Evolutionary conservation across 768 basidiomycete genomes (phyloP).

Genomic region (Phanerochaete sordida): DNA sequence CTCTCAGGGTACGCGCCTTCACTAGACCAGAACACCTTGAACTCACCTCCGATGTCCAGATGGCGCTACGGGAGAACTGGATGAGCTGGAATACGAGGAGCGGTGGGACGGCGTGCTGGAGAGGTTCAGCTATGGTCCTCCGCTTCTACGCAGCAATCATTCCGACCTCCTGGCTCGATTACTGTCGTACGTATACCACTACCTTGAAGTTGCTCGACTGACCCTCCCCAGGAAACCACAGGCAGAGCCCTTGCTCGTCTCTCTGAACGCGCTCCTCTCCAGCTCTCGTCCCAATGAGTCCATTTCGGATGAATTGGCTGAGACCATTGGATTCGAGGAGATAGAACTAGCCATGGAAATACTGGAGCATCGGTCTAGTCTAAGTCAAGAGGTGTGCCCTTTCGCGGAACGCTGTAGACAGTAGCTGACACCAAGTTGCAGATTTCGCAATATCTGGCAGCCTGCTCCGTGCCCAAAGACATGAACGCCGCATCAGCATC

Average conservation of each 20-base stretch:
- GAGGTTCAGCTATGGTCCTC: slow-evolving; percentile 5
- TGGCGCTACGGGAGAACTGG: background rate
- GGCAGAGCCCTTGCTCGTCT: slow-evolving; percentile 21
- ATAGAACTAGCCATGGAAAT: slow-evolving; percentile 77
- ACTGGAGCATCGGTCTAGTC: slow-evolving; percentile 47
- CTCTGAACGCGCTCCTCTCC: slow-evolving; percentile 38
- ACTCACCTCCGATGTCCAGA: background rate
- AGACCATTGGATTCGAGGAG: slow-evolving; percentile 77
- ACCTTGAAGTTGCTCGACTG: background rate
- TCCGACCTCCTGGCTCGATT: slow-evolving; percentile 12
- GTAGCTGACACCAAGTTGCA: background rate
- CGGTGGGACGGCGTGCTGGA: slow-evolving; percentile 21
- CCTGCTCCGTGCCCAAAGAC: background rate
- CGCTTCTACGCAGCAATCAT: background rate
- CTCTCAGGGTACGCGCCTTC: background rate
- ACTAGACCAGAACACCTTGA: background rate
- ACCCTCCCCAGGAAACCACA: slow-evolving; percentile 22
- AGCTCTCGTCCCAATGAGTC: slow-evolving; percentile 57
- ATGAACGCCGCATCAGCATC: background rate
- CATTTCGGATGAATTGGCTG: slow-evolving; percentile 74
- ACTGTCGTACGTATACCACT: background rate
- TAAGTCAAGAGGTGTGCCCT: slow-evolving; percentile 44
- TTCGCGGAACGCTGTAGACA: background rate
- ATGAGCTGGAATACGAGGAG: slow-evolving; percentile 9
- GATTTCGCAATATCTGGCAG: slow-evolving; percentile 4